Percentiles rank a stretch among this genome's conserved stretches.
phyloP scores from a whole-genome alignment of 202 grass and related monocot genomes.

The Setaria italica region DNA sequence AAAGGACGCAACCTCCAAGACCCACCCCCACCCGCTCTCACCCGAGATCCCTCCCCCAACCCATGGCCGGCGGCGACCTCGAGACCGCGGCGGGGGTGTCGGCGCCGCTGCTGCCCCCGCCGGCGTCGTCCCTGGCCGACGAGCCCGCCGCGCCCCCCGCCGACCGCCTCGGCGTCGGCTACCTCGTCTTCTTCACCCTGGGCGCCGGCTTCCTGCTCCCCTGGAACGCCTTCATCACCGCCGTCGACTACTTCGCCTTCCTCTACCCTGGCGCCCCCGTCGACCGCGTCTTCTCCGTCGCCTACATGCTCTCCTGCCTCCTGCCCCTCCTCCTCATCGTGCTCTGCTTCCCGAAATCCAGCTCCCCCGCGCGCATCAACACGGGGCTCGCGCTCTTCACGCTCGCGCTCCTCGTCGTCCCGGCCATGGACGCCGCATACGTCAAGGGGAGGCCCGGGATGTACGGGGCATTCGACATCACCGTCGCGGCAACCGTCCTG shows the following conservation, averaged over 20 bases:
- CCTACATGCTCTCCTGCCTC: constrained; percentile 81
- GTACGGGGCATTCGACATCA: constrained; percentile 74
- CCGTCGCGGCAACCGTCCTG: constrained; percentile 61
- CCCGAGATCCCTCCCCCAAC: constrained; percentile 18
- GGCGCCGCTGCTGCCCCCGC: constrained; percentile 39
- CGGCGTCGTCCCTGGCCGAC: constrained; percentile 4
- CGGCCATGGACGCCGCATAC: constrained; percentile 74
- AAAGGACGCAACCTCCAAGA: background rate
- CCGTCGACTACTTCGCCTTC: constrained; percentile 95
- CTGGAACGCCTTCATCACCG: constrained; percentile 98
- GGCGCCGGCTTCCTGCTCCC: constrained; percentile 83
- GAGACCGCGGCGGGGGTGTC: constrained; percentile 16
- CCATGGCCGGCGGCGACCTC: constrained; percentile 54
- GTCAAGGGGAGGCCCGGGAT: constrained; percentile 58
- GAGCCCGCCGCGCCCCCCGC: background rate
- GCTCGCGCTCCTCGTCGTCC: constrained; percentile 67
- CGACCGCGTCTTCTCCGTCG: constrained; percentile 84
- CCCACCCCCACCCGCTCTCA: background rate
- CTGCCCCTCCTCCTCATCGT: constrained; percentile 67
- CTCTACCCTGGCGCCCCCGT: constrained; percentile 72
- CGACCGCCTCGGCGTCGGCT: constrained; percentile 59
- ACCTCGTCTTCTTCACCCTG: constrained; percentile 84
- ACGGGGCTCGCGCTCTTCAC: constrained; percentile 65
- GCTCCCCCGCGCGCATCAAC: constrained; percentile 73
- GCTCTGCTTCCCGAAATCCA: constrained; percentile 70